A percentile compares a stretch with the other conserved stretches of the same genome.
These are phyloP conservation scores for Candida koratica DNA, from an alignment of 805 yeast species.

Conservation along the genomic window DNA sequence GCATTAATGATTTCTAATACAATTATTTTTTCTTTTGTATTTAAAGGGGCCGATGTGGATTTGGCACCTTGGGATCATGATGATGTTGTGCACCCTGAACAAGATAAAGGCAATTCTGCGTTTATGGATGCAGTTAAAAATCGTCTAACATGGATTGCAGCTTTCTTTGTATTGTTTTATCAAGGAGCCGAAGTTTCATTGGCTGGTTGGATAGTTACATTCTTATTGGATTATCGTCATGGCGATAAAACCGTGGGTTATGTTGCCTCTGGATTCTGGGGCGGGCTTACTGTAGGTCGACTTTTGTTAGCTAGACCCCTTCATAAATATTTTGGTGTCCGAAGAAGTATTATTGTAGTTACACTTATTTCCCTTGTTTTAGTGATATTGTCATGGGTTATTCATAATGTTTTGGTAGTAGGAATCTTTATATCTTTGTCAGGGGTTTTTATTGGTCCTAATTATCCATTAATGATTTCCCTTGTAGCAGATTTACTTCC, in stretches of 20 bases:
- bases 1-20: slow-evolving; percentile 35
- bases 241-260: slow-evolving; percentile 52
- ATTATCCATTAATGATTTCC: slow-evolving; percentile 52
- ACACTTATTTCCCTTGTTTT: slow-evolving; percentile 32
- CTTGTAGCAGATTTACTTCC: slow-evolving; percentile 43
- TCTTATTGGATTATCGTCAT: slow-evolving; percentile 50
- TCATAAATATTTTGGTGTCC: slow-evolving; percentile 40
- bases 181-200: slow-evolving; percentile 67
- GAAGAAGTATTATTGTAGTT: slow-evolving; percentile 41
- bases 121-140: slow-evolving; percentile 35
- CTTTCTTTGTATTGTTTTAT: slow-evolving; percentile 55
- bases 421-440: slow-evolving; percentile 46
- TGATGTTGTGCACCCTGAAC: slow-evolving; percentile 1
- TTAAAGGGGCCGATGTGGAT: slow-evolving; percentile 47
- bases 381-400: slow-evolving; percentile 46
- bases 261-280: slow-evolving; percentile 69
- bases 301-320: slow-evolving; percentile 42
- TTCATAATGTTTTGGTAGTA: slow-evolving; percentile 42
- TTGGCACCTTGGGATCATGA: slow-evolving; percentile 32
- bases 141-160: slow-evolving; percentile 44
- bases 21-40: slow-evolving; percentile 38
- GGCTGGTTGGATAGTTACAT: slow-evolving; percentile 74
- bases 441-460: slow-evolving; percentile 66
- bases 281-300: slow-evolving; percentile 65
- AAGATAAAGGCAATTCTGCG: slow-evolving; percentile 1